Percentiles rank a stretch among this genome's conserved stretches.
Conservation (phyloP, 23 red algal species). For the Chondrus crispus region DNA sequence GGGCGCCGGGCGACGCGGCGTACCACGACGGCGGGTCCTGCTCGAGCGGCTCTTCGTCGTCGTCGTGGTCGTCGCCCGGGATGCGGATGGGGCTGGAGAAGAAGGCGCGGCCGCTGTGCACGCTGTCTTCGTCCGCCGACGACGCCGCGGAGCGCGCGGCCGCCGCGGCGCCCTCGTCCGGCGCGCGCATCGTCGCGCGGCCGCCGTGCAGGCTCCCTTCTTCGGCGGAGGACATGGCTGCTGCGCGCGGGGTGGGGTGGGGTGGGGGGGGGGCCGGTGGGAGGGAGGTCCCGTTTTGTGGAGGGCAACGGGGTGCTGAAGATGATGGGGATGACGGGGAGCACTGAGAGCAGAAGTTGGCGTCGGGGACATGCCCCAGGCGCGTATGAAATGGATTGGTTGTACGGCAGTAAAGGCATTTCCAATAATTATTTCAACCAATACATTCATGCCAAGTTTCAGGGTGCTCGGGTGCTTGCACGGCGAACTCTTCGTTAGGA, state of each 20-base stretch:
- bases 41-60: neutral
- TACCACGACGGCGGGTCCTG: neutral
- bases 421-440: too few relatives aligned
- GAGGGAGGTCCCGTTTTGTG: neutral
- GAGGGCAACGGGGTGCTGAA: neutral
- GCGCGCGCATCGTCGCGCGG: too few relatives aligned
- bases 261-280: neutral
- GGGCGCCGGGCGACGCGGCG: constrained; percentile 29
- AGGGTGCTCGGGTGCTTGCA: too few relatives aligned
- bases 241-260: neutral
- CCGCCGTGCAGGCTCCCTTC: neutral
- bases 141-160: too few relatives aligned
- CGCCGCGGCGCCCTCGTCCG: too few relatives aligned
- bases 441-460: too few relatives aligned
- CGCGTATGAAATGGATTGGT: too few relatives aligned
- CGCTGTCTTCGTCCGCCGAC: neutral
- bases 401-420: too few relatives aligned
- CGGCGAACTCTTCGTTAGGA: too few relatives aligned
- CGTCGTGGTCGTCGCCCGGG: neutral
- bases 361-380: too few relatives aligned
- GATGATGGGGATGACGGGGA: neutral
- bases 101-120: neutral
- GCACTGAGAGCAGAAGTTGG: too few relatives aligned
- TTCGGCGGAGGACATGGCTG: constrained; percentile 21
- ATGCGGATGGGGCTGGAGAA: neutral